Base-by-base conservation (phyloP, 345 rosid species). In the Xanthoceras sorbifolium region DNA sequence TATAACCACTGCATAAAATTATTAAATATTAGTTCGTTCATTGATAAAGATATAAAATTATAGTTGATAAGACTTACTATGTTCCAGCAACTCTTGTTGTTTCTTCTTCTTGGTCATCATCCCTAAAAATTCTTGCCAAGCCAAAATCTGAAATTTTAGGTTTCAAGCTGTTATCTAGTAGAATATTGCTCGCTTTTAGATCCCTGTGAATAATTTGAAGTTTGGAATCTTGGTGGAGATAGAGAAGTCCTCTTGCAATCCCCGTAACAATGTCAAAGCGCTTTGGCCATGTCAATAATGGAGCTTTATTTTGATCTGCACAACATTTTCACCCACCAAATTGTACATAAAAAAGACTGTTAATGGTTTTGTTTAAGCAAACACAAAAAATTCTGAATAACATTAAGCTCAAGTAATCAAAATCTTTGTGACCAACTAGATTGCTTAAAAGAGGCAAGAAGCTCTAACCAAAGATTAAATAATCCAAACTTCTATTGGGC, bases 81-180 rank as follows among this genome's bases (percentile, higher is more conserved):
- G 80, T 77, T 64, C 80, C 71, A 4, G 38, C 36, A 3, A 77
- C 69, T 66, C 71, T 77, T 9, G 36, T 64, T 46, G 75, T 77
- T 22, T n/a, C 23, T 17, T 9, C 55, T 38, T 14, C 36, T 18
- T 61, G 54, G 18, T 61, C 76, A 61, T 28, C 67, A 18, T 9
- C 76, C 23, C 11, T 28, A 62, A 77, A 46, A 71, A 42, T 69
- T 46, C 62, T 69, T n/a, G 75, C 79, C 67, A 69, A 20, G 28
- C 75, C 75, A 44, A 77, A 77, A 29, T 77, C 80, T 12, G 70
- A 77, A 70, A 77, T 62, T 62, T 77, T 77, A 2, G 80, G 75
- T 22, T 77, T 77, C 54, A 69, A 25, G 7, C 70, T 38, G 17
- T 36, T 9, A 9, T 77, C 71, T 17, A 71, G 71, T n/a, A 77